Conservation (phyloP, 2,329 filamentous ascomycete genomes). For the Neofusicoccum cordaticola region DNA sequence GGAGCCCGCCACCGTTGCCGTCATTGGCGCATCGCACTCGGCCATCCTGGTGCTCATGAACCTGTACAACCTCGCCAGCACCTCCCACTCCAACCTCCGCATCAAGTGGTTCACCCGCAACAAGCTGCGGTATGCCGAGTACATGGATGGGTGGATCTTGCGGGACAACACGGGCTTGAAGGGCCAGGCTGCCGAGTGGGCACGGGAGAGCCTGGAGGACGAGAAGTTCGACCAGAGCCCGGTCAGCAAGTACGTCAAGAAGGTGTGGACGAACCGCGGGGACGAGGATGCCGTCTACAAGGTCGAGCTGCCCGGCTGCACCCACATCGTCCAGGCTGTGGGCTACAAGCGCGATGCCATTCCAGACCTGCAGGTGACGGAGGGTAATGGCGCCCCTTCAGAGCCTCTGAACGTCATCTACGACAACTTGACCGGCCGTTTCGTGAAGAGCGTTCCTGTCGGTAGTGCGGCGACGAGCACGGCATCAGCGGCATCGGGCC, state of each 20-base stretch:
- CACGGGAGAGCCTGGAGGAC: conserved; percentile 54
- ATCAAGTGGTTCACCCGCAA: conserved; percentile 64
- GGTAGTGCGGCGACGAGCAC: conserved; percentile 44
- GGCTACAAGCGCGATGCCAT: conserved; percentile 54
- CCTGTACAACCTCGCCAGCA: conserved; percentile 52
- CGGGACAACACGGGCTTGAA: conserved; percentile 66
- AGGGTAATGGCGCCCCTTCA: conserved; percentile 31
- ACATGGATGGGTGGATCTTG: conserved; percentile 62
- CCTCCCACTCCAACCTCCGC: conserved; percentile 52
- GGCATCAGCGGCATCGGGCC: conserved; percentile 28
- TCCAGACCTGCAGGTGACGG: conserved; percentile 43
- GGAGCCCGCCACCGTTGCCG: conserved; percentile 47
- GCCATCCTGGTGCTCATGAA: conserved; percentile 63
- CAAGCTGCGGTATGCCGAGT: conserved; percentile 59
- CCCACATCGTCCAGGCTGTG: conserved; percentile 58
- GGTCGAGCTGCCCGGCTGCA: conserved; percentile 49
- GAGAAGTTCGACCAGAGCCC: conserved; percentile 41
- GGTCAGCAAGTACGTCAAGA: conserved; percentile 6
- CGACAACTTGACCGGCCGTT: conserved; percentile 37
- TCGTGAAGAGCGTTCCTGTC: not conserved
- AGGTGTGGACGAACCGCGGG: conserved; percentile 46
- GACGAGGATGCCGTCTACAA: conserved; percentile 47
- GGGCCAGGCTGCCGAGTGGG: conserved; percentile 59
- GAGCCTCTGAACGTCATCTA: conserved; percentile 23
- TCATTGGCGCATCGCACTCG: conserved; percentile 62